Percentiles rank a stretch among this genome's conserved stretches.
These are phyloP conservation scores for Lachnellula cervina DNA, from an alignment of 2,329 filamentous ascomycete genomes.

Conservation along the genomic window DNA sequence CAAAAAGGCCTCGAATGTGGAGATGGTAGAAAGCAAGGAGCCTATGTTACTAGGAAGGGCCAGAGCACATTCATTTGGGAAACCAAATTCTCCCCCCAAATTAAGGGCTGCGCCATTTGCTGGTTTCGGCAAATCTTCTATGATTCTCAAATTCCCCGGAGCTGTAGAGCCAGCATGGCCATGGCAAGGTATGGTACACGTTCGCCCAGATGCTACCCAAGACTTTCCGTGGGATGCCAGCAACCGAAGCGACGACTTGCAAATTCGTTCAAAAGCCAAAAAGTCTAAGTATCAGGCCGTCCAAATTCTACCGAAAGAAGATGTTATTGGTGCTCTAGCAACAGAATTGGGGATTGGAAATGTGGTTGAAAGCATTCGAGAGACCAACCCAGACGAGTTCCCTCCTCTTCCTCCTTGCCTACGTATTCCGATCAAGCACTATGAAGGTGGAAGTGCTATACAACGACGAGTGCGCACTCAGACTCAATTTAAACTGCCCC, in stretches of 20 bases:
- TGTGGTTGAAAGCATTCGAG: constrained; percentile 16
- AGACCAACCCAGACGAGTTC: constrained; percentile 27
- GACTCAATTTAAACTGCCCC: constrained; percentile 31
- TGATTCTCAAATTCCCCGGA: constrained; percentile 56
- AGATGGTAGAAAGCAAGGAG: neutral
- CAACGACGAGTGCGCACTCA: constrained; percentile 45
- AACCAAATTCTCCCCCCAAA: constrained; percentile 29
- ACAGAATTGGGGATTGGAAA: constrained; percentile 17
- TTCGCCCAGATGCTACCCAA: constrained; percentile 43
- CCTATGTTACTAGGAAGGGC: neutral
- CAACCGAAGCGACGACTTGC: neutral
- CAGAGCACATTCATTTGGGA: constrained; percentile 1
- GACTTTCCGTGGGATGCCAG: neutral
- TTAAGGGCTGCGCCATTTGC: constrained; percentile 24
- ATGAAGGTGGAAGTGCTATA: constrained; percentile 53
- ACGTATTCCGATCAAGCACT: constrained; percentile 50
- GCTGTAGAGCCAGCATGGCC: constrained; percentile 68
- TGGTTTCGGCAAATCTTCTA: constrained; percentile 22
- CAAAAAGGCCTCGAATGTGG: neutral
- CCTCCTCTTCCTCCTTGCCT: constrained; percentile 45
- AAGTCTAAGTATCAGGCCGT: constrained; percentile 29
- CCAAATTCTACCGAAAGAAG: constrained; percentile 20
- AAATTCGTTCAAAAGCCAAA: constrained; percentile 8
- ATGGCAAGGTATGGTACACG: constrained; percentile 56
- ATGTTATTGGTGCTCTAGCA: constrained; percentile 24